phyloP scores from a whole-genome alignment of 129 eudicot species.

The Dittrichia graveolens region DNA sequence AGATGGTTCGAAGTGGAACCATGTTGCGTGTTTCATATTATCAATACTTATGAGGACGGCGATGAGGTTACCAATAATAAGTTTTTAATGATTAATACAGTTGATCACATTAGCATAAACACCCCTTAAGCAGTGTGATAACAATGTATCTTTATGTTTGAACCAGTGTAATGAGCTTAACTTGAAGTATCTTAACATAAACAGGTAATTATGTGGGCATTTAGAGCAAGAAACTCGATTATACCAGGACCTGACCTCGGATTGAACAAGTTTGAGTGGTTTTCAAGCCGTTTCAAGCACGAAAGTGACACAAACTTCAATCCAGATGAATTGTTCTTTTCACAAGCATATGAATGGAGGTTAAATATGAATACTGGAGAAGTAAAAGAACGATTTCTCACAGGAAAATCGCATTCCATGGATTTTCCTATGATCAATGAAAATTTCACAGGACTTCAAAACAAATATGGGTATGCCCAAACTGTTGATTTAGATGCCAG shows the following conservation, averaged over 20 bases:
- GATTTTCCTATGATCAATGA: constrained; percentile 76
- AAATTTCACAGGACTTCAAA: constrained; percentile 39
- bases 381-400: constrained; percentile 54
- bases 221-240: constrained; percentile 52
- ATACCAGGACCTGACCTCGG: constrained; percentile 75
- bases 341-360: constrained; percentile 62
- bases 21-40: constrained; percentile 59
- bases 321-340: constrained; percentile 44
- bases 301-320: constrained; percentile 7
- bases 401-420: constrained; percentile 53
- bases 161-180: background rate
- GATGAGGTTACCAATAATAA: constrained; percentile 47
- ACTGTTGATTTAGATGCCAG: constrained; percentile 54
- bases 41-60: constrained; percentile 65
- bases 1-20: constrained; percentile 66
- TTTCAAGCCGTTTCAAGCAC: constrained; percentile 55
- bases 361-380: constrained; percentile 60
- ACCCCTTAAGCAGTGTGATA: background rate
- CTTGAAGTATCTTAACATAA: background rate
- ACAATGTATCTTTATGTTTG: too few species aligned
- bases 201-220: constrained; percentile 61
- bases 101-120: background rate
- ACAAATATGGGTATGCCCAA: constrained; percentile 62
- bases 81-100: background rate
- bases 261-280: constrained; percentile 64